These are phyloP conservation scores for Stipa capillata DNA, from an alignment of 176 grass and related monocot species.

Conservation along the genomic window DNA sequence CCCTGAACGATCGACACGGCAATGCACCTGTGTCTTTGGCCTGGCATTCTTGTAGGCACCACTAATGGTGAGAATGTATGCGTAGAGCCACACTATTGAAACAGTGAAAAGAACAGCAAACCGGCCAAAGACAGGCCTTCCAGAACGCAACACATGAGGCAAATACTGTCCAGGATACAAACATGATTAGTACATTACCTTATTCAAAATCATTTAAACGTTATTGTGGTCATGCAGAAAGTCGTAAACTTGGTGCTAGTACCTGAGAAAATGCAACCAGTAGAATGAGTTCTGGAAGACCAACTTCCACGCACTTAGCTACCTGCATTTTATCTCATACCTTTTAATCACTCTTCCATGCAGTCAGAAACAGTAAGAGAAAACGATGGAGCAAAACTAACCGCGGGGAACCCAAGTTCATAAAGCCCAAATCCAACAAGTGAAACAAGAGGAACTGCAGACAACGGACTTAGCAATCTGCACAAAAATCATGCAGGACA, in stretches of 20 bases:
- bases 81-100: constrained; percentile 83
- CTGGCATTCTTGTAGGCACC: constrained; percentile 65
- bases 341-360: neutral
- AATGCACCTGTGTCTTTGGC: constrained; percentile 78
- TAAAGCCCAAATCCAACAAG: constrained; percentile 94
- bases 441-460: constrained; percentile 77
- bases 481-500: neutral
- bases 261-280: constrained; percentile 81
- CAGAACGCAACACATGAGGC: constrained; percentile 40
- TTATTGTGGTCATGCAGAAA: neutral
- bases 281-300: constrained; percentile 69
- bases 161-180: constrained; percentile 48
- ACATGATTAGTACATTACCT: neutral
- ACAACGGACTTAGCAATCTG: constrained; percentile 76
- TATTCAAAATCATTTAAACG: neutral
- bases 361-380: neutral
- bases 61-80: constrained; percentile 80
- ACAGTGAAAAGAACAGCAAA: constrained; percentile 81
- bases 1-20: constrained; percentile 81
- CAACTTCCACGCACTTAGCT: constrained; percentile 91
- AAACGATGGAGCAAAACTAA: constrained; percentile 28
- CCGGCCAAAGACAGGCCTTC: constrained; percentile 45
- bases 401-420: constrained; percentile 93
- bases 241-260: constrained; percentile 3
- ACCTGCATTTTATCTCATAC: constrained; percentile 40